Evolutionary conservation across 2,329 filamentous ascomycete species (phyloP).

Genomic region (Triangularia setosa): DNA sequence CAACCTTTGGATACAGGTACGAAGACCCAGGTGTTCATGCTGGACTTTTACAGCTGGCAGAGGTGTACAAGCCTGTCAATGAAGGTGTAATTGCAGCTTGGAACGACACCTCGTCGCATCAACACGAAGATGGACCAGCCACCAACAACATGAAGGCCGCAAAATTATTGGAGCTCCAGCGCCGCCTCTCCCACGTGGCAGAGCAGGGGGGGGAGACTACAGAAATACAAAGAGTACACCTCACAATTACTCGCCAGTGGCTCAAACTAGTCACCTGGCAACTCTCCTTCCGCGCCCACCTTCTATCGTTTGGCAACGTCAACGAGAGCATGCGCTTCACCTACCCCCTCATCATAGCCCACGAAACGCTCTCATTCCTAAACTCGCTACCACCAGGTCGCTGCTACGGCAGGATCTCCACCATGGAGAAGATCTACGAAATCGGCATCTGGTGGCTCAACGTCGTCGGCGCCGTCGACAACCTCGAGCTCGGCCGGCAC

Average conservation of each 20-base stretch:
- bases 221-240: conserved; percentile 64
- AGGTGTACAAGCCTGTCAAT: conserved; percentile 59
- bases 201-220: conserved; percentile 38
- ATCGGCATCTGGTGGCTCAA: conserved; percentile 44
- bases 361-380: conserved; percentile 48
- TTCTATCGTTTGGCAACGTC: conserved; percentile 55
- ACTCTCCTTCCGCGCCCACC: conserved; percentile 61
- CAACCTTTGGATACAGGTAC: conserved; percentile 48
- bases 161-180: background rate
- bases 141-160: background rate
- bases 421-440: conserved; percentile 44
- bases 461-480: conserved; percentile 37
- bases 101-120: conserved; percentile 49
- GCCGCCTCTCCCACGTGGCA: background rate
- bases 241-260: conserved; percentile 69
- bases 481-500: conserved; percentile 17
- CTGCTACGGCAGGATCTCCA: background rate
- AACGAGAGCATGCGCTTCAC: conserved; percentile 60
- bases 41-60: conserved; percentile 58
- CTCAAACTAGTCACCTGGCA: conserved; percentile 70
- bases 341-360: conserved; percentile 59
- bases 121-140: background rate
- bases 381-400: conserved; percentile 35
- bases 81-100: conserved; percentile 60
- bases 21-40: conserved; percentile 50